Percentiles rank a stretch among this genome's conserved stretches.
Conservation (phyloP, 2,329 filamentous ascomycete species). For the Fusarium oxysporum region DNA sequence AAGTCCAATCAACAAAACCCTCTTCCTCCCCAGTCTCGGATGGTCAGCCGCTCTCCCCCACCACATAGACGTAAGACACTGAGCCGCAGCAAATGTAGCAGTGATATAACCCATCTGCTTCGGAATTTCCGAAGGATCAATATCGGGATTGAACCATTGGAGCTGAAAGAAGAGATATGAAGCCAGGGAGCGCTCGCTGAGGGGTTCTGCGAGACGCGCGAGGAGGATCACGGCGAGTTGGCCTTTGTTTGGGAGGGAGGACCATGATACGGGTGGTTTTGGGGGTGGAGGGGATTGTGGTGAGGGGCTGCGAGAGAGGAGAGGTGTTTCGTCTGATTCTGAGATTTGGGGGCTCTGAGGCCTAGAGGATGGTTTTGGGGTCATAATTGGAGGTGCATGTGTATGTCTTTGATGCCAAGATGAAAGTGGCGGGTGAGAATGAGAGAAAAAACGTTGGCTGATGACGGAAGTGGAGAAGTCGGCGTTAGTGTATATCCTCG, state of each 20-base stretch:
- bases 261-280: background rate
- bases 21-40: constrained; percentile 76
- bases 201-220: constrained; percentile 82
- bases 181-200: constrained; percentile 80
- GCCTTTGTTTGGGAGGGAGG: constrained; percentile 77
- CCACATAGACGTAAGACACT: constrained; percentile 84
- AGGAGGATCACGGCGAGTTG: constrained; percentile 83
- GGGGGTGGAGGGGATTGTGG: background rate
- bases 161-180: constrained; percentile 91
- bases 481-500: too few species aligned
- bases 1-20: constrained; percentile 81
- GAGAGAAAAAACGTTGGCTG: too few species aligned
- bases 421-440: too few species aligned
- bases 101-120: constrained; percentile 82
- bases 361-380: background rate
- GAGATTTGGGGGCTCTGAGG: background rate
- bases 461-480: too few species aligned
- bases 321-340: background rate
- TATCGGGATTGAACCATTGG: constrained; percentile 73
- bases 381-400: background rate
- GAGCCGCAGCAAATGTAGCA: constrained; percentile 82
- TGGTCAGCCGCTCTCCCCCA: constrained; percentile 81
- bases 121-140: constrained; percentile 74
- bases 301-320: background rate
- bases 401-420: background rate